phyloP scores from a whole-genome alignment of 202 grass and related monocot genomes.

The Miscanthus sacchariflorus region DNA sequence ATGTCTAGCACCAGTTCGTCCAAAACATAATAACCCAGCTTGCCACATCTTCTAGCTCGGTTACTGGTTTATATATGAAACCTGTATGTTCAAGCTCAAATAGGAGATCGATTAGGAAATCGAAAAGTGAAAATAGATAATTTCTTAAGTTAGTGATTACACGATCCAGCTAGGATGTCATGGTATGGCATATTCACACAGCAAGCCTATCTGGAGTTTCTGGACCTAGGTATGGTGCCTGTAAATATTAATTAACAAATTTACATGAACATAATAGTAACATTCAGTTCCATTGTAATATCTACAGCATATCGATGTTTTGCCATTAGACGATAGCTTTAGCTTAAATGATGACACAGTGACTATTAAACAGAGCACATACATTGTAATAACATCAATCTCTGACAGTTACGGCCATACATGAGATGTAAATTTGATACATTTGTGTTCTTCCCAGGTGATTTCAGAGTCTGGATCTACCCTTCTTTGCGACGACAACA shows the following conservation, averaged over 20 bases:
- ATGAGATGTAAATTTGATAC: constrained; percentile 48
- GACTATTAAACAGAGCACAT: too few relatives aligned
- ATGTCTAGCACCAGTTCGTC: too few relatives aligned
- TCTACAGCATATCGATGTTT: too few relatives aligned
- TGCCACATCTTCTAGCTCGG: too few relatives aligned
- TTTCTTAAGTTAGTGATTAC: background rate
- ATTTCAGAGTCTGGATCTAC: constrained; percentile 15
- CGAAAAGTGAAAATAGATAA: constrained; percentile 18
- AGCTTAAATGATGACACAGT: too few relatives aligned
- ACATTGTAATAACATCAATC: too few relatives aligned
- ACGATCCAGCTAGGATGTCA: background rate
- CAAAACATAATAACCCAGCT: too few relatives aligned
- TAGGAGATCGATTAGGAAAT: too few relatives aligned
- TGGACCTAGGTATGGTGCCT: background rate
- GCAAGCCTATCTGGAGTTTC: background rate
- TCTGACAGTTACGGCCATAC: background rate
- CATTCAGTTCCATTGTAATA: background rate
- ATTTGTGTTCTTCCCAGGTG: constrained; percentile 57
- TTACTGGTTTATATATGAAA: too few relatives aligned
- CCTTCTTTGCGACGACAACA: too few relatives aligned
- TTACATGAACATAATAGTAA: background rate
- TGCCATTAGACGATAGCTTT: too few relatives aligned
- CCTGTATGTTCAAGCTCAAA: too few relatives aligned
- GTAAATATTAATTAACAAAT: constrained; percentile 15
- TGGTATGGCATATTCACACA: constrained; percentile 6